Conservation (phyloP, 257 asterid genomes). For the Petunia axillaris region DNA sequence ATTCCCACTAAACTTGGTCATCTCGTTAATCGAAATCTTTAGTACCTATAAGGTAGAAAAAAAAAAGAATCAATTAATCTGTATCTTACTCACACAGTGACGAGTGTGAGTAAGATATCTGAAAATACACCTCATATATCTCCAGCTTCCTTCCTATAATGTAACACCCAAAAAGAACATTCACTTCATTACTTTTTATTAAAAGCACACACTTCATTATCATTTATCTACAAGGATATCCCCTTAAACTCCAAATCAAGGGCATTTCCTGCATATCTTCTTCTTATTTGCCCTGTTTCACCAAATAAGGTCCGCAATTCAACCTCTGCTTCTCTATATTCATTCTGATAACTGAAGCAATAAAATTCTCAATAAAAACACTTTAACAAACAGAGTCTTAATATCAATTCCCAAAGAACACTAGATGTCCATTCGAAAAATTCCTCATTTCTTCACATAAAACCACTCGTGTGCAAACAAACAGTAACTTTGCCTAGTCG, state of each 20-base stretch:
- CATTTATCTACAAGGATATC: not conserved
- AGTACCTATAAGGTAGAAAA: not conserved
- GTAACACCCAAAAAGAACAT: constrained; percentile 3
- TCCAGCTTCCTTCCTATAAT: constrained; percentile 6
- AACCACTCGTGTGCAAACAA: not conserved
- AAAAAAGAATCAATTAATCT: too few species aligned
- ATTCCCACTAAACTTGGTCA: constrained; percentile 3
- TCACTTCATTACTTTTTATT: not conserved
- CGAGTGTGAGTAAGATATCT: not conserved
- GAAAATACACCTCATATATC: constrained; percentile 1
- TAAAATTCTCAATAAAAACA: not conserved
- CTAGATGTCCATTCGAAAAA: constrained; percentile 6
- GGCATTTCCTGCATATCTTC: not conserved
- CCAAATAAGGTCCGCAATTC: not conserved
- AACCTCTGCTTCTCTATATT: constrained; percentile 11
- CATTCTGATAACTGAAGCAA: not conserved
- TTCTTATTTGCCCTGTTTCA: not conserved
- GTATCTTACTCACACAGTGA: too few species aligned
- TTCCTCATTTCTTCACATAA: constrained; percentile 18
- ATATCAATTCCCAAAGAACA: not conserved
- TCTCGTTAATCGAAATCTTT: constrained; percentile 1
- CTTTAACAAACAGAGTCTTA: constrained; percentile 8
- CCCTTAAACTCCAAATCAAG: not conserved
- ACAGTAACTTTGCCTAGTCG: not conserved
- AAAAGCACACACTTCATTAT: not conserved